These are phyloP conservation scores for Blumeriella jaapii DNA, from an alignment of 2,329 filamentous ascomycete species.

Conservation along the genomic window DNA sequence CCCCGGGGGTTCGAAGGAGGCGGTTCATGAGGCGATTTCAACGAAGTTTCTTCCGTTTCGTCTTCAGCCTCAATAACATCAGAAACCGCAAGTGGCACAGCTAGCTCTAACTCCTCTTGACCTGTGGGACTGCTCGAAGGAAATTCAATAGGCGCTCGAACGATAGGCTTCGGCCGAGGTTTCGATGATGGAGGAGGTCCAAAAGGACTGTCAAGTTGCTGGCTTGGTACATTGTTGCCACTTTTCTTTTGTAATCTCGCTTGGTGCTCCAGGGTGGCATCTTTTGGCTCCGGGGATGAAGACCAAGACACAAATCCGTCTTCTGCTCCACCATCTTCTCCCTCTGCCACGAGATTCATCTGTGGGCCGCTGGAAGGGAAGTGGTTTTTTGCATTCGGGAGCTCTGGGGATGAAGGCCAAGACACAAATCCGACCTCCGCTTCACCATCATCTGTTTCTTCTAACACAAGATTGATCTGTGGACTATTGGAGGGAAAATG, in stretches of 20 bases:
- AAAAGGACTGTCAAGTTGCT: background rate
- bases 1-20: slow-evolving; percentile 12
- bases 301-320: slow-evolving; percentile 1
- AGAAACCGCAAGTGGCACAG: slow-evolving; percentile 16
- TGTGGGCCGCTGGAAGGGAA: background rate
- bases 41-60: background rate
- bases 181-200: background rate
- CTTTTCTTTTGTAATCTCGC: background rate
- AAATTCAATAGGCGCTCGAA: background rate
- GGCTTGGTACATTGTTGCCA: background rate
- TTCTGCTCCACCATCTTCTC: background rate
- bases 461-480: background rate
- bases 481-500: background rate
- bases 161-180: background rate
- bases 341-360: background rate
- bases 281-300: background rate
- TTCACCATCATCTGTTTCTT: background rate
- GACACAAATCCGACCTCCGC: slow-evolving; percentile 1
- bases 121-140: slow-evolving; percentile 6
- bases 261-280: background rate
- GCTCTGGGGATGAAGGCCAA: slow-evolving; percentile 1
- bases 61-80: slow-evolving; percentile 14
- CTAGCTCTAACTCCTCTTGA: slow-evolving; percentile 22
- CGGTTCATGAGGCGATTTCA: slow-evolving; percentile 6
- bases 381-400: background rate